A percentile compares a stretch with the other conserved stretches of the same genome.
phyloP scores from a whole-genome alignment of 1,284 basidiomycete species.

The Mrakiaceae sp. region DNA sequence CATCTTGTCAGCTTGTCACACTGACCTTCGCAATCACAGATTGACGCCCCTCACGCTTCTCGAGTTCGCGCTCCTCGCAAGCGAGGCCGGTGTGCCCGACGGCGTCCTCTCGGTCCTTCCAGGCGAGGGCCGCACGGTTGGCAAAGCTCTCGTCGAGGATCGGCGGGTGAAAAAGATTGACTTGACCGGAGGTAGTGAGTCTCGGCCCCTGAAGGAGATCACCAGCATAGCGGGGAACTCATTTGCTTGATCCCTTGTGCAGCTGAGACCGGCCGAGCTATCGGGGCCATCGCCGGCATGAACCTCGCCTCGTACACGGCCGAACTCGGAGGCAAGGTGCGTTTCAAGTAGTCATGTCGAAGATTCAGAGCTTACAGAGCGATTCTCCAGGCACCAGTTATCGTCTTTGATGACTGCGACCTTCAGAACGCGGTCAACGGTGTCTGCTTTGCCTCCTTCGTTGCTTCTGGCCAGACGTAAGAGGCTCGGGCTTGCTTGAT shows the following conservation, averaged over 20 bases:
- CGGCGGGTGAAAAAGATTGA: constrained; percentile 63
- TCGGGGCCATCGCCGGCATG: constrained; percentile 57
- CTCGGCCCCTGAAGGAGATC: no score
- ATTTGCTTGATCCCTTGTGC: background rate
- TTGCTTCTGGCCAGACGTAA: constrained; percentile 71
- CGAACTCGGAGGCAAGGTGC: constrained; percentile 66
- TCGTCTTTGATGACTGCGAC: constrained; percentile 65
- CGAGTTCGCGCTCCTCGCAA: constrained; percentile 54
- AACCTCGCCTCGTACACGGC: constrained; percentile 65
- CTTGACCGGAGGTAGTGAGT: constrained; percentile 40
- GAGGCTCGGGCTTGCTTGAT: background rate
- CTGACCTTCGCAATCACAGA: constrained; percentile 30
- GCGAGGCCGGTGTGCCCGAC: constrained; percentile 56
- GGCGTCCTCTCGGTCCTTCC: constrained; percentile 62
- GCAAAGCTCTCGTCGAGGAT: constrained; percentile 52
- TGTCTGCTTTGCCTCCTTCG: constrained; percentile 64
- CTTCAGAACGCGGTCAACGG: constrained; percentile 59
- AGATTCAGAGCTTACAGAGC: background rate
- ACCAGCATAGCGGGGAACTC: background rate
- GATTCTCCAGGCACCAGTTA: constrained; percentile 50
- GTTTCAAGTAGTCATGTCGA: constrained; percentile 6
- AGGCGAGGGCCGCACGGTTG: constrained; percentile 52
- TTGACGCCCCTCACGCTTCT: constrained; percentile 65
- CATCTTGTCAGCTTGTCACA: background rate
- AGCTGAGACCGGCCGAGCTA: constrained; percentile 51